phyloP scores from a whole-genome alignment of 345 rosid species.

The Lumnitzera littorea region DNA sequence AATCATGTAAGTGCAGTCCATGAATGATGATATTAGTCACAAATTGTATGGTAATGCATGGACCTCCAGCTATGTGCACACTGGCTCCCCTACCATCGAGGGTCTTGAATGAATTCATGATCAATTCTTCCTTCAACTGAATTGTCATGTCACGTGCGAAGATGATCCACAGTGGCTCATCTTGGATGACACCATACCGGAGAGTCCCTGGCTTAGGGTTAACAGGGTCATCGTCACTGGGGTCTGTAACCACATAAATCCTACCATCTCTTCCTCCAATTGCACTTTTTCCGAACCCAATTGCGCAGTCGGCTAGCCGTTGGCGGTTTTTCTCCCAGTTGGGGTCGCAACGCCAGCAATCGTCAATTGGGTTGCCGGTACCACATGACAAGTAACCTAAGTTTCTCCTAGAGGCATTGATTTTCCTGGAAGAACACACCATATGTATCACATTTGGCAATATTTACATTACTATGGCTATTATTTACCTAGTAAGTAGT shows the following conservation, averaged over 20 bases:
- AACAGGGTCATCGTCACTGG: conserved; percentile 50
- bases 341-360: conserved; percentile 83
- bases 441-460: neutral
- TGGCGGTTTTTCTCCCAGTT: conserved; percentile 68
- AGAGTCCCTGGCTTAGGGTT: conserved; percentile 70
- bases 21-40: conserved; percentile 71
- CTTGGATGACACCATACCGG: conserved; percentile 62
- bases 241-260: conserved; percentile 59
- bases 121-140: conserved; percentile 63
- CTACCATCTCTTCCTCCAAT: conserved; percentile 67
- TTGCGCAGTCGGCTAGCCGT: conserved; percentile 62
- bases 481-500: too few relatives aligned
- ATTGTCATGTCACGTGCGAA: conserved; percentile 69
- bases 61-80: conserved; percentile 81
- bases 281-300: conserved; percentile 76
- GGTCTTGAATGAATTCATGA: conserved; percentile 81
- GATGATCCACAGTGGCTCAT: conserved; percentile 72
- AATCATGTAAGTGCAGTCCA: conserved; percentile 68
- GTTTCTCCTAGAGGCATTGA: conserved; percentile 62
- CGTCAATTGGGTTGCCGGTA: conserved; percentile 75
- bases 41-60: conserved; percentile 72
- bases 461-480: neutral
- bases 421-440: conserved; percentile 27
- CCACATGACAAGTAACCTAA: conserved; percentile 61
- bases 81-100: conserved; percentile 74